phyloP scores from a whole-genome alignment of 352 stramenopile genomes.

The Pythium brachiatum region DNA sequence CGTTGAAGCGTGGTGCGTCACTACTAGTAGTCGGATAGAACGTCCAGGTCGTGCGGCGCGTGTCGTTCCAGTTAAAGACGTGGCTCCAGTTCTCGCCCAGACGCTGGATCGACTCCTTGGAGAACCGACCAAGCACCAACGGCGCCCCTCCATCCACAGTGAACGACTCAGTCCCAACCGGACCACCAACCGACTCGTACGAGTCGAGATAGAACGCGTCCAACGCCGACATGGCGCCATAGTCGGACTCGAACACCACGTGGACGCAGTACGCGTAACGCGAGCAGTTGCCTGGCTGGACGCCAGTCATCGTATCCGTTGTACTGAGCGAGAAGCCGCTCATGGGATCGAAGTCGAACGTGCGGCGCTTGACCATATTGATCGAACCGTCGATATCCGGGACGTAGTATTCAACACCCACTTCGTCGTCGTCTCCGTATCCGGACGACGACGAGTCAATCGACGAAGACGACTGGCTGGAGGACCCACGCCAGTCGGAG shows the following conservation, averaged over 20 bases:
- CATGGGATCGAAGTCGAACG: not conserved
- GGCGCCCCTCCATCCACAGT: not conserved
- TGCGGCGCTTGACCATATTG: not conserved
- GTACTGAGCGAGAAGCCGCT: conserved; percentile 1
- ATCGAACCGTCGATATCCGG: not conserved
- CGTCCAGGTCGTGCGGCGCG: conserved; percentile 33
- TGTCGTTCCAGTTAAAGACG: conserved; percentile 25
- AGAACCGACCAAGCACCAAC: conserved; percentile 29
- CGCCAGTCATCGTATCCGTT: not conserved
- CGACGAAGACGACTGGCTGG: not conserved
- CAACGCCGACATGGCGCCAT: conserved; percentile 37
- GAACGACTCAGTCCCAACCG: conserved; percentile 10
- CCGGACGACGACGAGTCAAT: not conserved
- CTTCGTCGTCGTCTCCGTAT: not conserved
- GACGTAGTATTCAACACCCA: not conserved
- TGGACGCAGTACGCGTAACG: conserved; percentile 25
- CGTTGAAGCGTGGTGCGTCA: not conserved
- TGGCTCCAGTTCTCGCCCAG: not conserved
- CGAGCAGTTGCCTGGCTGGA: conserved; percentile 1
- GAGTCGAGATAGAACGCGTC: conserved; percentile 43
- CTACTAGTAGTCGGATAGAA: conserved; percentile 36
- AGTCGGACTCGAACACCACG: conserved; percentile 38
- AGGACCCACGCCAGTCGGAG: not conserved
- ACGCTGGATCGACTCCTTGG: not conserved
- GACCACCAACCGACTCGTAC: conserved; percentile 16